Percentiles rank a stretch among this genome's conserved stretches.
Conservation (phyloP, 345 rosid species). For the Camelina hispida region DNA sequence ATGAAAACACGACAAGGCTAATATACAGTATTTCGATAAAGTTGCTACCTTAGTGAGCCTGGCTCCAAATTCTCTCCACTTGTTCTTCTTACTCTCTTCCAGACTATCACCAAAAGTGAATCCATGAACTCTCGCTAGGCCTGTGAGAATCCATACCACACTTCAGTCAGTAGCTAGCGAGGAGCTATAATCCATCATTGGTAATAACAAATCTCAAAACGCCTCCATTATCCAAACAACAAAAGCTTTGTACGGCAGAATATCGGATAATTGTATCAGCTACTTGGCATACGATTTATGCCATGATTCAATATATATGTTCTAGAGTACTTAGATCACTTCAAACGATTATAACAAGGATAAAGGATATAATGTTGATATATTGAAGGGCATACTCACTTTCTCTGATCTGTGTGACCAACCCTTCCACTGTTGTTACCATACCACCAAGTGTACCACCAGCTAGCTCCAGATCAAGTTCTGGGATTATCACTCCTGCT, state of each 20-base stretch:
- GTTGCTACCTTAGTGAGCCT: conserved; percentile 69
- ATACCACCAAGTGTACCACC: conserved; percentile 93
- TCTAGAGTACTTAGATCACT: background rate
- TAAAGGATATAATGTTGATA: background rate
- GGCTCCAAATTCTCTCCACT: conserved; percentile 77
- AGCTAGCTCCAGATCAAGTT: conserved; percentile 84
- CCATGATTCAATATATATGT: background rate
- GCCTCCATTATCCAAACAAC: background rate
- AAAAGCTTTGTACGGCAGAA: conserved; percentile 15
- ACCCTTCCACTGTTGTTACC: conserved; percentile 93
- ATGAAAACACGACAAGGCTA: conserved; percentile 8
- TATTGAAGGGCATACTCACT: conserved; percentile 59
- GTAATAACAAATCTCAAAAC: background rate
- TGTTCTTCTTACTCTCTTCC: conserved; percentile 61
- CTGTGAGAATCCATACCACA: conserved; percentile 47
- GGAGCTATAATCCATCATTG: background rate
- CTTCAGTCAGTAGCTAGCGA: background rate
- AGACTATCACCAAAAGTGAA: conserved; percentile 95
- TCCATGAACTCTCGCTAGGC: conserved; percentile 94
- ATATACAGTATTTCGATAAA: background rate
- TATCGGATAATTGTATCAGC: background rate
- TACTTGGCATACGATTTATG: background rate
- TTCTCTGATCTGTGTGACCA: conserved; percentile 88
- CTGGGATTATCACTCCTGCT: conserved; percentile 78
- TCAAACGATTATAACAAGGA: background rate